phyloP scores from a whole-genome alignment of 2,329 filamentous ascomycete genomes.

The Trichoderma sp. region DNA sequence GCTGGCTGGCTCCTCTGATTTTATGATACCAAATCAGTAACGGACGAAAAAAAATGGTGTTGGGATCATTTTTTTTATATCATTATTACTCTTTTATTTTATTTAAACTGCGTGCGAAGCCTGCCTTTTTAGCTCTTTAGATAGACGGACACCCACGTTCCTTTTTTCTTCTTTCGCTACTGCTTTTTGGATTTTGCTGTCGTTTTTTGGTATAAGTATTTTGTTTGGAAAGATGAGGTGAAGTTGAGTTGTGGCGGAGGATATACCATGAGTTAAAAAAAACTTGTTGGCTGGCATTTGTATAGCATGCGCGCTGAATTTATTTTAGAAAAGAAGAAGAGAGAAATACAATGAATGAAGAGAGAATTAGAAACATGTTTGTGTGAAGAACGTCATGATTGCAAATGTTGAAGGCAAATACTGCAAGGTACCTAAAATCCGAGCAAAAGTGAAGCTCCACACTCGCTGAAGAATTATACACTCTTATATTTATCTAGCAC shows the following conservation, averaged over 20 bases:
- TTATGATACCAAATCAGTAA: constrained; percentile 17
- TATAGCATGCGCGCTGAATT: background rate
- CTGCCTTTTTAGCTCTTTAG: background rate
- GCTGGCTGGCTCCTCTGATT: constrained; percentile 18
- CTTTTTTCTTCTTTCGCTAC: background rate
- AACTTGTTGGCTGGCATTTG: constrained; percentile 8
- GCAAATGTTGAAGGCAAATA: background rate
- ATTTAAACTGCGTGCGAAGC: background rate
- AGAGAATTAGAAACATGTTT: background rate
- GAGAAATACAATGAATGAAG: background rate
- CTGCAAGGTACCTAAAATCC: background rate
- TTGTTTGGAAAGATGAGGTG: background rate
- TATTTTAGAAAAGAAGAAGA: background rate
- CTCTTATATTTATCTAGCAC: background rate
- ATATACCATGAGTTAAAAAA: constrained; percentile 20
- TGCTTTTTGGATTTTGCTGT: background rate
- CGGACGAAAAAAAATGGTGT: constrained; percentile 19
- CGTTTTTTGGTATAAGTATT: background rate
- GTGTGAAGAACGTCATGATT: background rate
- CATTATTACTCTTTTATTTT: background rate
- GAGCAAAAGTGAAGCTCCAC: too few species aligned
- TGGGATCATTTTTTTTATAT: constrained; percentile 8
- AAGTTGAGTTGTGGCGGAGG: constrained; percentile 13
- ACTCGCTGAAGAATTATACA: too few species aligned
- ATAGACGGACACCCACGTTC: constrained; percentile 20